Evolutionary conservation across 371 early-diverging fungal species (phyloP), one percentile per base, ranked within the genome.

Genomic region (Mucor lusitanicus): DNA sequence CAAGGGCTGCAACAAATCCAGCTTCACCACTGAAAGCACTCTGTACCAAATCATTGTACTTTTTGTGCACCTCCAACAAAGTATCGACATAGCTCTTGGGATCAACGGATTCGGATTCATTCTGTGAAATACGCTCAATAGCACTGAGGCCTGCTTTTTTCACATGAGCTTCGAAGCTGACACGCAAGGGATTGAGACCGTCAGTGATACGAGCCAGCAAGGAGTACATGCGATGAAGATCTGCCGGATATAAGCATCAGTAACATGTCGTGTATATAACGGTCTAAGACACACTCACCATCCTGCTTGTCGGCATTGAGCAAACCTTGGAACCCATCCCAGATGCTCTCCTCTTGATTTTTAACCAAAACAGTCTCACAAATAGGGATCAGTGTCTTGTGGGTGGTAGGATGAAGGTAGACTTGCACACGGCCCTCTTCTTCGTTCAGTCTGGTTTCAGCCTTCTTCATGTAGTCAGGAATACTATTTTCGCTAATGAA

Each of bases 401-500:
- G 81, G 7, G 96, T 94, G 40, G 90, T 85, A 54, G 87, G 87
- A 75, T 97, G 95, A 30, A 98, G 84, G 71, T 94, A 96, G 72
- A 90, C 84, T 71, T 92, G 87, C 6, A 96, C 92, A 27, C 97
- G 93, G 27, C 83, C 84, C 71, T 96, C 94, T 77, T 98, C 98
- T 72, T 96, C 96, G 17, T 80, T 80, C 67, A 98, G 79, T 53
- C 96, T 90, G 12, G 86, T 73, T 66, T 94, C 93, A 3, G 94
- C 94, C 87, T 95, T 93, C 70, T 93, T 92, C 94, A 98, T 94
- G 77, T 98, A 98, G 54, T 96, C 96, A 27, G 93, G 88, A 37
- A 96, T 87, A 57, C 92, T 87, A 78, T 95, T 93, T 64, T 94
- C 92, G 55, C 89, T 85, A 59, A 96, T 85, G 72, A 95, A 96